Conservation (phyloP, 2,329 filamentous ascomycete species). For the Alternaria sp. region DNA sequence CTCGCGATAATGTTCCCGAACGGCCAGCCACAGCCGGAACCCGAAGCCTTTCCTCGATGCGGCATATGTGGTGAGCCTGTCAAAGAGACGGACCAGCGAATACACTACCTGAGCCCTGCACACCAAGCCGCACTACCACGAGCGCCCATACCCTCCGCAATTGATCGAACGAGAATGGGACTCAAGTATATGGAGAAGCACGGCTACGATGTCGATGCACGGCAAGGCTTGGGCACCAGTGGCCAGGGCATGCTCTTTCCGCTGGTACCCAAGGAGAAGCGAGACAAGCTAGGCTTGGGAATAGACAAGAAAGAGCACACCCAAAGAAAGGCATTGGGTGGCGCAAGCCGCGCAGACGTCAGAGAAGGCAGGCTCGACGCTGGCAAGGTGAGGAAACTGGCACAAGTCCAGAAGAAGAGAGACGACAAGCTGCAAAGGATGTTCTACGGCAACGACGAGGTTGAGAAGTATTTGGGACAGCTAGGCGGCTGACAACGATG, state of each 20-base stretch:
- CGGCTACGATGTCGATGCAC: conserved; percentile 78
- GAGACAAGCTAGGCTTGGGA: conserved; percentile 78
- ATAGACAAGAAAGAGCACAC: conserved; percentile 53
- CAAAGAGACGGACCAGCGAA: conserved; percentile 33
- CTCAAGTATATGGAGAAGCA: conserved; percentile 70
- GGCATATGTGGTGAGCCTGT: conserved; percentile 50
- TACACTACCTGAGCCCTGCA: conserved; percentile 68
- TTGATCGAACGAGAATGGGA: conserved; percentile 75
- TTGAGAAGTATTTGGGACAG: conserved; percentile 74
- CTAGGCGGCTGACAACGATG: conserved; percentile 10
- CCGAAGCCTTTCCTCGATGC: conserved; percentile 36
- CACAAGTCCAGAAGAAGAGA: conserved; percentile 68
- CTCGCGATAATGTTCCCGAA: conserved; percentile 71
- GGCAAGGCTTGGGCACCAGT: conserved; percentile 73
- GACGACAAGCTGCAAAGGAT: conserved; percentile 71
- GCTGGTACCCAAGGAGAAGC: conserved; percentile 75
- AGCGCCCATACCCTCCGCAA: conserved; percentile 74
- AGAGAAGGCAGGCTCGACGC: conserved; percentile 64
- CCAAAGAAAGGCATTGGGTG: conserved; percentile 50
- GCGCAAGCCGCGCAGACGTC: conserved; percentile 46
- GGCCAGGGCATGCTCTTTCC: conserved; percentile 78
- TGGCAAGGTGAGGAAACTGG: conserved; percentile 71
- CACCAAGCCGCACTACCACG: conserved; percentile 76
- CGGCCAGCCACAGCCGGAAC: conserved; percentile 30
- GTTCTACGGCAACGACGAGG: conserved; percentile 78